Conservation (phyloP, 2,329 filamentous ascomycete genomes). For the Neurospora sp. region DNA sequence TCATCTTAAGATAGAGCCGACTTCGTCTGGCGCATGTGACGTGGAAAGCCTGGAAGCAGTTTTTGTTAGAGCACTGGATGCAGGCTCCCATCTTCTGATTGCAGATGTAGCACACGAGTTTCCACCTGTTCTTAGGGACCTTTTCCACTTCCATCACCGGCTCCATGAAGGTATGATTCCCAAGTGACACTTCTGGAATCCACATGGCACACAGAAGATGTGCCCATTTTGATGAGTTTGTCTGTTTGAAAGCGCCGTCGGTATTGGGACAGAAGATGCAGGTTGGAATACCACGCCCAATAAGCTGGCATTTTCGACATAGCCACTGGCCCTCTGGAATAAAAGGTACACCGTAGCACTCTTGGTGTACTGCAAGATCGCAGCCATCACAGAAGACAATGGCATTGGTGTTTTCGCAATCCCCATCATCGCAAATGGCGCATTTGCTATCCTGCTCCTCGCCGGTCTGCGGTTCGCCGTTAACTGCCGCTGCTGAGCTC, state of each 20-base stretch:
- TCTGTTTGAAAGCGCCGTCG: constrained; percentile 97
- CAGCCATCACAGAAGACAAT: constrained; percentile 99
- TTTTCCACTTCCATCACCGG: constrained; percentile 97
- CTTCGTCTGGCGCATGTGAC: constrained; percentile 89
- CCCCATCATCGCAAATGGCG: constrained; percentile 96
- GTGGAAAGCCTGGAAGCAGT: constrained; percentile 94
- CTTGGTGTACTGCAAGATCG: constrained; percentile 93
- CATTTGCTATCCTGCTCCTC: constrained; percentile 98
- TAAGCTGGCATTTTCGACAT: constrained; percentile 91
- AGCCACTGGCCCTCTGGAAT: constrained; percentile 98
- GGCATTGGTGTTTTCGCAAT: constrained; percentile 97
- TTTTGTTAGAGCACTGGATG: constrained; percentile 96
- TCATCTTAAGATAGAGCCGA: constrained; percentile 90
- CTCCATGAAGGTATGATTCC: constrained; percentile 96
- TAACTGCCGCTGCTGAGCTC: constrained; percentile 88
- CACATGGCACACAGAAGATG: constrained; percentile 95
- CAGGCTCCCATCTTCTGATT: constrained; percentile 96
- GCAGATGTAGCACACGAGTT: constrained; percentile 89
- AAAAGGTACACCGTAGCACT: constrained; percentile 97
- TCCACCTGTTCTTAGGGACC: constrained; percentile 91
- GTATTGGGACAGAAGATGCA: constrained; percentile 99
- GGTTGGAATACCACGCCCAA: constrained; percentile 82
- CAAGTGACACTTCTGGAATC: constrained; percentile 94
- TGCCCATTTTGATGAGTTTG: constrained; percentile 91
- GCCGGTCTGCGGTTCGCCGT: constrained; percentile 76